Conservation (phyloP, 768 basidiomycete genomes). For the Termitomyces titanicus region DNA sequence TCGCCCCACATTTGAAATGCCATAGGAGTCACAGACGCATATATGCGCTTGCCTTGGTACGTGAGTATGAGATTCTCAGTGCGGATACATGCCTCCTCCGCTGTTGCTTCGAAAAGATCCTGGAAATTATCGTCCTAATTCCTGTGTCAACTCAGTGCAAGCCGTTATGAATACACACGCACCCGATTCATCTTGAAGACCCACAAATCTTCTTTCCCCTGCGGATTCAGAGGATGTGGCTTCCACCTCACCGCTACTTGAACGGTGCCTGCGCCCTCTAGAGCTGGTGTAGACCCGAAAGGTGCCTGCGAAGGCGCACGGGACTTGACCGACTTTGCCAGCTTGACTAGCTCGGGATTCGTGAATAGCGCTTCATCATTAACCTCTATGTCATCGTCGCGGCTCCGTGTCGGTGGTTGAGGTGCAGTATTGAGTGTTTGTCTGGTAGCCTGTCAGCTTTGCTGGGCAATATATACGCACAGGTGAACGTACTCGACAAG, state of each 20-base stretch:
- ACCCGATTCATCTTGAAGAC: conserved; percentile 60
- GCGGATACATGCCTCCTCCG: conserved; percentile 55
- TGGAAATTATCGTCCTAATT: conserved; percentile 62
- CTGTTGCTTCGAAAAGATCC: conserved; percentile 59
- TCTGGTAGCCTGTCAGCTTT: conserved; percentile 25
- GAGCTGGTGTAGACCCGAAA: conserved; percentile 27
- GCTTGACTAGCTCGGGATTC: conserved; percentile 61
- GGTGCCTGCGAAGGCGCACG: conserved; percentile 19
- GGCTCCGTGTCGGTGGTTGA: conserved; percentile 34
- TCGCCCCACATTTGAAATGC: conserved; percentile 65
- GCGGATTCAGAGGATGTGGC: conserved; percentile 54
- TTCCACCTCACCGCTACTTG: conserved; percentile 59
- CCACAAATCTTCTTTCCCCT: conserved; percentile 38
- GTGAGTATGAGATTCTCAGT: conserved; percentile 54
- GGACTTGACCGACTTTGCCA: conserved; percentile 35
- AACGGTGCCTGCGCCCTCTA: conserved; percentile 33
- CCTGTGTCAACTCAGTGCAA: neutral
- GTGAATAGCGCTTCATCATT: conserved; percentile 45
- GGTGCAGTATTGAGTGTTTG: conserved; percentile 39
- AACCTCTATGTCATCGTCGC: conserved; percentile 35
- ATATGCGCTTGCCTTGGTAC: conserved; percentile 60
- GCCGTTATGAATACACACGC: conserved; percentile 11
- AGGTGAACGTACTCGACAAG: conserved; percentile 51
- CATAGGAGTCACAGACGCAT: conserved; percentile 64
- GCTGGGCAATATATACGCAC: neutral